These are phyloP conservation scores for Penicillium lagena DNA, from an alignment of 495 filamentous ascomycete genomes.

Conservation along the genomic window DNA sequence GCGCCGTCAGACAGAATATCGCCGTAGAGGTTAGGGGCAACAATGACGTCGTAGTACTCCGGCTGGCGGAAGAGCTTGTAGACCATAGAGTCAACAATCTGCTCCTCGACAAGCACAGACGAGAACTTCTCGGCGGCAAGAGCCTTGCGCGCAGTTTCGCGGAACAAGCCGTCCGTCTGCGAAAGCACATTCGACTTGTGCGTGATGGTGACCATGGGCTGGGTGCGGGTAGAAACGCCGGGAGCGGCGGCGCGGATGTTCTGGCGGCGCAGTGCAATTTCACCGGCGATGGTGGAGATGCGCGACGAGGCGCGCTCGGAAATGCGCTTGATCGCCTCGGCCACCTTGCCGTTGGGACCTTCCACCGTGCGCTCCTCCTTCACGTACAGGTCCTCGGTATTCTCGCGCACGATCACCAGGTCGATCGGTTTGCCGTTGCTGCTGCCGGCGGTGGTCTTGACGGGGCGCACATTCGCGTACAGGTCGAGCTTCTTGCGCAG, in stretches of 20 bases:
- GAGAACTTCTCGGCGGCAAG: slow-evolving; percentile 59
- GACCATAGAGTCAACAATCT: slow-evolving; percentile 98
- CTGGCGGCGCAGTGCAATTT: slow-evolving; percentile 84
- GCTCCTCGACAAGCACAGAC: slow-evolving; percentile 75
- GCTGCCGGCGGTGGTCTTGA: slow-evolving; percentile 65
- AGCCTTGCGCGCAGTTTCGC: slow-evolving; percentile 64
- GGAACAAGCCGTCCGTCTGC: slow-evolving; percentile 95
- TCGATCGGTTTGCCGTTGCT: slow-evolving; percentile 65
- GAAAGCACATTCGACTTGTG: slow-evolving; percentile 98
- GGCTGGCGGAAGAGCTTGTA: slow-evolving; percentile 99
- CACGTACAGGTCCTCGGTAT: slow-evolving; percentile 98
- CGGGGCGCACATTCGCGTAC: slow-evolving; percentile 95
- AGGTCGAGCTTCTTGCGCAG: slow-evolving; percentile 91
- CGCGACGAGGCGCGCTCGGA: slow-evolving; percentile 72
- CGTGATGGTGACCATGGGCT: slow-evolving; percentile 86
- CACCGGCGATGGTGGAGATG: slow-evolving; percentile 88
- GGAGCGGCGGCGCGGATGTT: slow-evolving; percentile 56
- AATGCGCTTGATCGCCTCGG: slow-evolving; percentile 97
- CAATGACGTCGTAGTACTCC: slow-evolving; percentile 90
- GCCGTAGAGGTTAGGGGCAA: slow-evolving; percentile 96
- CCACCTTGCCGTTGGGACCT: slow-evolving; percentile 69
- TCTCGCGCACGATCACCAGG: slow-evolving; percentile 96
- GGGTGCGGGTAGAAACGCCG: slow-evolving; percentile 48
- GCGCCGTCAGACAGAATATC: slow-evolving; percentile 95
- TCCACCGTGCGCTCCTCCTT: slow-evolving; percentile 88